Evolutionary conservation across 78 protist genomes (phyloP), one percentile per base, ranked within the genome.

Genomic region (Polysphondylium violaceum): DNA sequence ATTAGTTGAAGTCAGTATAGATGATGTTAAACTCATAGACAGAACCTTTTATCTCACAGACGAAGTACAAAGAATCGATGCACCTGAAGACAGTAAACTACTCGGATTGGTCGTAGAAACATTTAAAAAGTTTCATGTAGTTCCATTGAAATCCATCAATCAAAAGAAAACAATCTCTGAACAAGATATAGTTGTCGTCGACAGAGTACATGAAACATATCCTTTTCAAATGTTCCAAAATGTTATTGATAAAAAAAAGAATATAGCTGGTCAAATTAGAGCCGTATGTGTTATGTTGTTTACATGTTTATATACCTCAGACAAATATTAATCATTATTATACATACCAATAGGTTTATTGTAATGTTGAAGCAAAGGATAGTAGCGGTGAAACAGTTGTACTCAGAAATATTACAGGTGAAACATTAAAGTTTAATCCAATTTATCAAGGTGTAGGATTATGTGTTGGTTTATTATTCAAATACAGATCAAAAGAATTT

Each of bases 11-110:
- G 12, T 69, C 35, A 72, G 58, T 9, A 2, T 47, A 1, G 58
- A 59, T 1, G 59, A 83, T 27, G 6, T 83, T 8, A 44, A 17
- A 43, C 9, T 83, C 25, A 47, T 83, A 25, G 91, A 83, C 44
- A 51, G 79, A 44, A 47, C 64, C 12, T 43, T 83, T 1, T 69
- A 83, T 69, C 19, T 83, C 5, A 50, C 72, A 0, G 91, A 83
- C 33, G 25, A 35, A 3, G 91, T 83, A 9, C 91, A 83, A 43
- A 51, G 43, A 27, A 71, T n/a, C 14, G 16, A 58, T n/a, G 38
- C 55, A 0, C n/a, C n/a, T n/a, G n/a, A n/a, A n/a, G 51, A 51
- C 12, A 59, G 65, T 43, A 14, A 43, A 38, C 35, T 40, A 47
- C 51, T 83, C 27, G 79, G 77, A 3, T 40, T 47, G 31, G 61